phyloP scores from a whole-genome alignment of 441 rosid genomes.

The Gossypium gossypioides region DNA sequence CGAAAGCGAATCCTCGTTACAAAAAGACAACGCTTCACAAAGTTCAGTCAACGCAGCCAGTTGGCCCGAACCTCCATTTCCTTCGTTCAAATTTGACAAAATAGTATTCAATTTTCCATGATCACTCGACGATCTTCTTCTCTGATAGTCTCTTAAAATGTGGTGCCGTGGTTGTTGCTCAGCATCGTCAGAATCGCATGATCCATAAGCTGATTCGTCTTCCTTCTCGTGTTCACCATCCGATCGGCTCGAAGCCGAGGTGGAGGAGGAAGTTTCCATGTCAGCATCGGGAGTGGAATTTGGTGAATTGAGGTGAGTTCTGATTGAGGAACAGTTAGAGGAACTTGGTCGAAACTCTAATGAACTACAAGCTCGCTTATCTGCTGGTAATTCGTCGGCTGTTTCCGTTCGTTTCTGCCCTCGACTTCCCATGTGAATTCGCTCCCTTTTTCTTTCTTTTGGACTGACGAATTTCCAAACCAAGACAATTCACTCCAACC shows the following conservation, averaged over 20 bases:
- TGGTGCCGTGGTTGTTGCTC: conserved; percentile 40
- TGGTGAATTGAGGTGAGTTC: conserved; percentile 41
- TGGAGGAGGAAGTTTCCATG: conserved; percentile 85
- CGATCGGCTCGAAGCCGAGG: conserved; percentile 68
- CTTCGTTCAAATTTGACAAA: conserved; percentile 40
- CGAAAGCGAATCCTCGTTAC: conserved; percentile 71
- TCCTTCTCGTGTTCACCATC: conserved; percentile 65
- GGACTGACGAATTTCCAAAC: neutral
- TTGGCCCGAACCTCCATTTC: conserved; percentile 49
- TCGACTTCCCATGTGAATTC: conserved; percentile 50
- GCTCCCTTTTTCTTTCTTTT: neutral
- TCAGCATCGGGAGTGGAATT: conserved; percentile 43
- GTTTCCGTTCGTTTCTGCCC: conserved; percentile 84
- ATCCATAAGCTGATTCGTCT: conserved; percentile 58
- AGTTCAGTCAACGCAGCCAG: conserved; percentile 67
- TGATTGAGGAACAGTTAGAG: conserved; percentile 52
- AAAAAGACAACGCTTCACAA: conserved; percentile 85
- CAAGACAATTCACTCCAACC: conserved; percentile 6
- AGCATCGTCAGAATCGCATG: conserved; percentile 72
- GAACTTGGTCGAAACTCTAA: conserved; percentile 74
- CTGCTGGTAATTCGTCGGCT: conserved; percentile 75
- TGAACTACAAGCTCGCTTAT: conserved; percentile 87
- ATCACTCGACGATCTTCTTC: conserved; percentile 58
- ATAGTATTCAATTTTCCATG: conserved; percentile 55
- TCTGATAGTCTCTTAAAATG: conserved; percentile 50